A percentile compares a stretch with the other conserved stretches of the same genome.
These are phyloP conservation scores for Pisolithus microcarpus DNA, from an alignment of 768 basidiomycete genomes.

Conservation along the genomic window DNA sequence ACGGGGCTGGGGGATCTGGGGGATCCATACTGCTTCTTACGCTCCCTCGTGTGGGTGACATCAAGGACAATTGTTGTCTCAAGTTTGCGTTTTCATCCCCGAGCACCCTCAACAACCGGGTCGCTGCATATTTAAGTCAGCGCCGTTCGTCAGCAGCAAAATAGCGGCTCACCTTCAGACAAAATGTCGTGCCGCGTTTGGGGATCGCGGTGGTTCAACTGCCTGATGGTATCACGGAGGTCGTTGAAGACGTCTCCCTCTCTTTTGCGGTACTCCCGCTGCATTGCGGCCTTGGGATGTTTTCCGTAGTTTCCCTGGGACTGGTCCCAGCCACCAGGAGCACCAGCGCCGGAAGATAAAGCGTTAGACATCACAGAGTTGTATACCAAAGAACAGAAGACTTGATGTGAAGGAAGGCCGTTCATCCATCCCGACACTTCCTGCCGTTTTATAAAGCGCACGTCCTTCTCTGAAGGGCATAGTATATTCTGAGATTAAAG, in stretches of 20 bases:
- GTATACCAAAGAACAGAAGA: neutral
- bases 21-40: no score
- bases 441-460: no score
- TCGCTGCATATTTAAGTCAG: neutral
- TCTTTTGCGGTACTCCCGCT: conserved; percentile 17
- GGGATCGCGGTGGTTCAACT: conserved; percentile 5
- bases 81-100: neutral
- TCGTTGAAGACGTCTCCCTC: conserved; percentile 12
- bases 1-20: no score
- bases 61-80: no score
- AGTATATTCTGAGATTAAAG: no score
- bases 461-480: no score
- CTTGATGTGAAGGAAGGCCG: no score
- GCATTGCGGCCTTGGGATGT: conserved; percentile 1
- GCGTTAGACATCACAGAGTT: neutral
- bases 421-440: no score
- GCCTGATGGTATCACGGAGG: conserved; percentile 12
- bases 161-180: conserved; percentile 9
- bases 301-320: neutral
- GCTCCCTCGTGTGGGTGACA: no score
- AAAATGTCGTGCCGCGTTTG: conserved; percentile 15
- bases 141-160: neutral
- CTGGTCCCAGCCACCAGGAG: neutral
- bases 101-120: neutral
- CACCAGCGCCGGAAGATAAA: neutral